phyloP scores from a whole-genome alignment of 345 rosid species.

The Populus deltoides region DNA sequence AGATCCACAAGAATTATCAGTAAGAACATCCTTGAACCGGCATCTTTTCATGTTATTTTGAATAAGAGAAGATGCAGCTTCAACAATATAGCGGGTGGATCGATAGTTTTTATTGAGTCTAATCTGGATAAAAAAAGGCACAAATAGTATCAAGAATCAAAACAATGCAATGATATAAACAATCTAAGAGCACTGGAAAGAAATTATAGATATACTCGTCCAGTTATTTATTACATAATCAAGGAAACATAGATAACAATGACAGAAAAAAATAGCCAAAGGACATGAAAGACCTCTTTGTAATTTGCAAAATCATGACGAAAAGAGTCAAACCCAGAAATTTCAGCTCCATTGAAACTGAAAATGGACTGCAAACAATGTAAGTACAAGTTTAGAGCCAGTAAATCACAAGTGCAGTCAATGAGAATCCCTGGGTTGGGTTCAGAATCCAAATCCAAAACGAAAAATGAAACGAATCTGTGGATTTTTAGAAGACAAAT shows the following conservation, averaged over 20 bases:
- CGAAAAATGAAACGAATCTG: not conserved
- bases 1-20: slow-evolving; percentile 83
- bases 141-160: slow-evolving; percentile 6
- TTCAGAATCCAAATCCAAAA: not conserved
- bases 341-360: slow-evolving; percentile 90
- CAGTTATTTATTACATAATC: not conserved
- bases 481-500: slow-evolving; percentile 3
- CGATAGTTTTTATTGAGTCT: slow-evolving; percentile 80
- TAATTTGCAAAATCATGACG: slow-evolving; percentile 68
- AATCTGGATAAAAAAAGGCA: slow-evolving; percentile 48
- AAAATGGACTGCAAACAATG: slow-evolving; percentile 72
- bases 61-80: slow-evolving; percentile 86
- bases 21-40: slow-evolving; percentile 55
- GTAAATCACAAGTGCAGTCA: not conserved
- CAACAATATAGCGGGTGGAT: slow-evolving; percentile 80
- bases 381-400: not conserved
- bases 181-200: not conserved
- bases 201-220: not conserved
- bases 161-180: slow-evolving; percentile 1
- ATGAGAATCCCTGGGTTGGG: not conserved
- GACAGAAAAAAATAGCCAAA: not conserved
- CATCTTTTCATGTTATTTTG: slow-evolving; percentile 66
- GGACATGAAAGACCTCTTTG: slow-evolving; percentile 61
- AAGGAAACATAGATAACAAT: slow-evolving; percentile 2
- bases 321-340: slow-evolving; percentile 87